Evolutionary conservation across 495 filamentous ascomycete genomes (phyloP).

Genomic region (Chaetomium tenue): DNA sequence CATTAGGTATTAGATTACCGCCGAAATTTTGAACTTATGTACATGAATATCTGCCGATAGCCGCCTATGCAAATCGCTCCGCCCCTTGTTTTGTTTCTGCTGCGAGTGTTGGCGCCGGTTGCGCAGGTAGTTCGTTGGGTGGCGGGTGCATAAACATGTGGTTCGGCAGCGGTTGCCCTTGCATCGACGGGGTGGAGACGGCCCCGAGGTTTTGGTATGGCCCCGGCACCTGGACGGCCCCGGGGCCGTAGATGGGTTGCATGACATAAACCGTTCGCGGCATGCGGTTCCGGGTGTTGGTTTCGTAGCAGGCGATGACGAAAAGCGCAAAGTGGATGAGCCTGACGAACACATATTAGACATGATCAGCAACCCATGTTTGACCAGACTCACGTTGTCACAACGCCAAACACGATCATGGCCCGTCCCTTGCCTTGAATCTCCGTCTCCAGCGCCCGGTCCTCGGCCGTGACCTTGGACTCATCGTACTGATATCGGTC

Average conservation of each 20-base stretch:
- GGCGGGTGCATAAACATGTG: conserved; percentile 2
- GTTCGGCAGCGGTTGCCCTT: background rate
- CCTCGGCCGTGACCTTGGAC: background rate
- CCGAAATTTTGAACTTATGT: background rate
- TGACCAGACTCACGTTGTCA: conserved; percentile 13
- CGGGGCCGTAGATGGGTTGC: conserved; percentile 12
- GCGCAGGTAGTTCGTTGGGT: background rate
- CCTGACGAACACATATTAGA: background rate
- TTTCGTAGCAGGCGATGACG: conserved; percentile 28
- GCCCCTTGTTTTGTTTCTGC: background rate
- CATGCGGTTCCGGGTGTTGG: conserved; percentile 22
- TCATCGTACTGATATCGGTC: background rate
- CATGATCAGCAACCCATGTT: background rate
- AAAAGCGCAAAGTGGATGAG: conserved; percentile 23
- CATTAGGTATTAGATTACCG: background rate
- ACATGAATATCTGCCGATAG: background rate
- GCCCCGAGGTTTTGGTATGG: conserved; percentile 2
- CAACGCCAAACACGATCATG: background rate
- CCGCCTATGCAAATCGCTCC: conserved; percentile 2
- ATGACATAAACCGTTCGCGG: conserved; percentile 20
- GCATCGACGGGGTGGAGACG: background rate
- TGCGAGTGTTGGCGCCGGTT: background rate
- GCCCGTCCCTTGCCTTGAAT: background rate
- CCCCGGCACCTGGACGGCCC: background rate
- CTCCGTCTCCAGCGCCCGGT: background rate